phyloP scores from a whole-genome alignment of 306 rosid species.

The Cicer bijugum region DNA sequence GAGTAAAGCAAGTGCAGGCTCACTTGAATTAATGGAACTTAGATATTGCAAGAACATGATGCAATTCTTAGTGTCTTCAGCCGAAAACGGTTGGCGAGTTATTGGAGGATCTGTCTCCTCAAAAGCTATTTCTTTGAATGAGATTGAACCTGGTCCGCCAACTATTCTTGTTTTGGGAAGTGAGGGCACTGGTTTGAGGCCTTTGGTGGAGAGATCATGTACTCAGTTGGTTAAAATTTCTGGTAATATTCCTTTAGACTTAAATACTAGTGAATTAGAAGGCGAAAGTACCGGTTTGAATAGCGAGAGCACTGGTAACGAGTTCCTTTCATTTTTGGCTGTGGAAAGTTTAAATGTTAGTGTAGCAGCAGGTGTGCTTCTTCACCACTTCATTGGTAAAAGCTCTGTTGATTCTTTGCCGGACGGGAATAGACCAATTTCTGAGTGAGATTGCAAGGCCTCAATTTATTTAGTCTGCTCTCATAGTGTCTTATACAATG shows the following conservation, averaged over 20 bases:
- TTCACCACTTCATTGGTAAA: constrained; percentile 83
- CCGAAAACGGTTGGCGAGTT: constrained; percentile 91
- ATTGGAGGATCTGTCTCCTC: constrained; percentile 87
- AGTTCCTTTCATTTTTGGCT: constrained; percentile 77
- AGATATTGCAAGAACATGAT: constrained; percentile 93
- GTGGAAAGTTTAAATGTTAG: constrained; percentile 98
- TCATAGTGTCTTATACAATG: constrained; percentile 19
- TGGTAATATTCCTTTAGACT: constrained; percentile 63
- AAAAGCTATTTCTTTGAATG: constrained; percentile 68
- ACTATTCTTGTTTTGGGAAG: constrained; percentile 93
- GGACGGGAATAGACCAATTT: constrained; percentile 34
- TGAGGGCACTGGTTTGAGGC: constrained; percentile 94
- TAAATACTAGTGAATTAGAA: constrained; percentile 48
- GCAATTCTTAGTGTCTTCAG: constrained; percentile 87
- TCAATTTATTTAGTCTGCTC: constrained; percentile 19
- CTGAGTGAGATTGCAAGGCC: constrained; percentile 45
- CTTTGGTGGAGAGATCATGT: constrained; percentile 94
- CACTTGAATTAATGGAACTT: constrained; percentile 89
- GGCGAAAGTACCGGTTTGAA: constrained; percentile 52
- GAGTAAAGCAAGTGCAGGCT: constrained; percentile 96
- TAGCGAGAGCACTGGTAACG: constrained; percentile 55
- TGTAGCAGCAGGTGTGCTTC: constrained; percentile 95
- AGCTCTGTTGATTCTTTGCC: constrained; percentile 42
- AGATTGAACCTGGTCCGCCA: constrained; percentile 67
- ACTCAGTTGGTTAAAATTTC: constrained; percentile 75